Evolutionary conservation across 345 rosid species (phyloP).

Genomic region (Orychophragmus violaceus): DNA sequence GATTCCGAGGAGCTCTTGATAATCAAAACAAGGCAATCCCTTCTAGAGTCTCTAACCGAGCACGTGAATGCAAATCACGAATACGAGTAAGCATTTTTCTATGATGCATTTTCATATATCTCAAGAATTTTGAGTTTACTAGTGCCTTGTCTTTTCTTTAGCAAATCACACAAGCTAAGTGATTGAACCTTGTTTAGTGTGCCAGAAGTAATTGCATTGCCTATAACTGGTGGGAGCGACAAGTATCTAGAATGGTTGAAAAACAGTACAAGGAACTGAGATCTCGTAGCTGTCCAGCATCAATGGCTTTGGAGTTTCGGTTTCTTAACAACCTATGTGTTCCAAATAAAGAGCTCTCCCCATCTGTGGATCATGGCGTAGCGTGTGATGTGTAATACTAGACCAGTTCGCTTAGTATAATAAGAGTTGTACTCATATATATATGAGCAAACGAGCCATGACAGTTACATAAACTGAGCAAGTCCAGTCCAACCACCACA

Average conservation of each 20-base stretch:
- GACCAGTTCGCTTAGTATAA: background rate
- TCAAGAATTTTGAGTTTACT: background rate
- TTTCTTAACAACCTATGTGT: background rate
- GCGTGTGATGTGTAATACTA: background rate
- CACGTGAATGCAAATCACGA: slow-evolving; percentile 91
- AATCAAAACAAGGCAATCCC: slow-evolving; percentile 87
- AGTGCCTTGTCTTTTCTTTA: background rate
- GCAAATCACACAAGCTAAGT: background rate
- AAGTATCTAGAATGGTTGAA: slow-evolving; percentile 83
- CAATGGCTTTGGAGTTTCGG: slow-evolving; percentile 8
- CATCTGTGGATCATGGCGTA: background rate
- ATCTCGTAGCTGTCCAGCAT: background rate
- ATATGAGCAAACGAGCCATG: background rate
- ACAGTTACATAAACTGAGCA: background rate
- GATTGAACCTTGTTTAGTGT: slow-evolving; percentile 34
- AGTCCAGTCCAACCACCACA: background rate
- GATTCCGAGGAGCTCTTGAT: slow-evolving; percentile 85
- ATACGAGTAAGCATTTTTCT: slow-evolving; percentile 66
- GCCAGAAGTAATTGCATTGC: slow-evolving; percentile 89
- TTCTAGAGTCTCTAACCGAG: slow-evolving; percentile 65
- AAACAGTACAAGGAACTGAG: slow-evolving; percentile 71
- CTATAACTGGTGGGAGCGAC: slow-evolving; percentile 70
- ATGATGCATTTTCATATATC: background rate
- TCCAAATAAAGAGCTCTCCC: background rate
- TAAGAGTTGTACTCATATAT: background rate